phyloP scores from a whole-genome alignment of 1,284 basidiomycete species.

The Xanthoconium separans region DNA sequence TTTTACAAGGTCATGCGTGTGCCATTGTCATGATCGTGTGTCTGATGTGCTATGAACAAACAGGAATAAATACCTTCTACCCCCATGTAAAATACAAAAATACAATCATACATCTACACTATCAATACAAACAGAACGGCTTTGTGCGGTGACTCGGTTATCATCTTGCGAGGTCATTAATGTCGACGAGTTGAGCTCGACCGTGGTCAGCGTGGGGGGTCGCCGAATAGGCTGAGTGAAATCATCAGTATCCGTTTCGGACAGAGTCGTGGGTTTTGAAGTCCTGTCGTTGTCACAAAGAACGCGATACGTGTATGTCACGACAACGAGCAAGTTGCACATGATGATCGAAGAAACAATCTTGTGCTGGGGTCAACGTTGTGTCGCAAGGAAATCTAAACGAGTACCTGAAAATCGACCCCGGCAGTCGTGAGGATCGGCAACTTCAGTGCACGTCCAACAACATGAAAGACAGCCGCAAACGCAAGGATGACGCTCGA shows the following conservation, averaged over 20 bases:
- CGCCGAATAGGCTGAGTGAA: background rate
- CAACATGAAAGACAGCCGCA: background rate
- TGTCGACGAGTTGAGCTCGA: background rate
- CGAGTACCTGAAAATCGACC: background rate
- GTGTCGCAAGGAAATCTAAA: background rate
- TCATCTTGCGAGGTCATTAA: no score
- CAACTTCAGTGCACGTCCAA: no score
- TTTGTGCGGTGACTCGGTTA: no score
- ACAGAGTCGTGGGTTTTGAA: background rate
- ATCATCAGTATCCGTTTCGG: constrained; percentile 12
- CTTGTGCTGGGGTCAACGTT: background rate
- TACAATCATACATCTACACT: no score
- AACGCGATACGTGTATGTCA: constrained; percentile 5
- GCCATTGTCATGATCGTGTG: background rate
- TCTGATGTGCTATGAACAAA: no score
- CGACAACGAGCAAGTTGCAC: constrained; percentile 14
- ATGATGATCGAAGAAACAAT: constrained; percentile 3
- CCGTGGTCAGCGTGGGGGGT: background rate
- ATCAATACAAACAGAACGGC: no score
- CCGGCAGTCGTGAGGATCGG: background rate
- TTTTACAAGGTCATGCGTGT: background rate
- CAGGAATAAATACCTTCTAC: no score
- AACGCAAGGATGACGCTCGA: constrained; percentile 9
- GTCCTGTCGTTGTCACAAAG: background rate
- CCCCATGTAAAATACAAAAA: no score